Evolutionary conservation across 2,329 filamentous ascomycete species (phyloP).

Genomic region (Aspergillus versicolor): DNA sequence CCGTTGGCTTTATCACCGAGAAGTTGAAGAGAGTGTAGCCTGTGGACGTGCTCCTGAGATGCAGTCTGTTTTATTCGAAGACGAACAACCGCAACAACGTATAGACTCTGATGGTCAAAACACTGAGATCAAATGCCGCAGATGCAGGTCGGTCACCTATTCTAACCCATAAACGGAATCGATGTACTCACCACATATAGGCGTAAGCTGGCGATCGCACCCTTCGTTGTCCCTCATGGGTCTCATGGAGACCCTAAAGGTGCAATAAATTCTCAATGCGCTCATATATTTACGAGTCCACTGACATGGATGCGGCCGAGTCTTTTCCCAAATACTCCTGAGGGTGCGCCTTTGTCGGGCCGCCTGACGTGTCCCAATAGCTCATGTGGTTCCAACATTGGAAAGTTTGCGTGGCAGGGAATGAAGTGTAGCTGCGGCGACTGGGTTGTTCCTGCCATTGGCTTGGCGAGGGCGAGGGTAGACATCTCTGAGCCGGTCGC

Average conservation of each 20-base stretch:
- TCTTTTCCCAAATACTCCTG: constrained; percentile 49
- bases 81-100: constrained; percentile 43
- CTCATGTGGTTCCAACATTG: constrained; percentile 78
- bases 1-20: constrained; percentile 68
- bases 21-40: constrained; percentile 66
- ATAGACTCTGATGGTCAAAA: constrained; percentile 22
- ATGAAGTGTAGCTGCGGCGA: constrained; percentile 86
- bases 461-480: constrained; percentile 75
- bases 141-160: constrained; percentile 67
- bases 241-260: constrained; percentile 25
- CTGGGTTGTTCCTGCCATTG: constrained; percentile 91
- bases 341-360: constrained; percentile 78
- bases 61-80: constrained; percentile 72
- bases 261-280: constrained; percentile 53
- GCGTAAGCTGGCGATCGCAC: constrained; percentile 61
- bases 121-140: constrained; percentile 79
- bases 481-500: constrained; percentile 62
- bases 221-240: constrained; percentile 68
- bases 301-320: constrained; percentile 90
- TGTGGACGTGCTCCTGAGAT: constrained; percentile 76
- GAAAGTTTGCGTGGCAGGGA: constrained; percentile 95
- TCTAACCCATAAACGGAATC: background rate
- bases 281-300: constrained; percentile 88
- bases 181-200: constrained; percentile 33
- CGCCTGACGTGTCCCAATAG: constrained; percentile 76